These are phyloP conservation scores for Phaseolus coccineus DNA, from an alignment of 331 rosid species.

Conservation along the genomic window DNA sequence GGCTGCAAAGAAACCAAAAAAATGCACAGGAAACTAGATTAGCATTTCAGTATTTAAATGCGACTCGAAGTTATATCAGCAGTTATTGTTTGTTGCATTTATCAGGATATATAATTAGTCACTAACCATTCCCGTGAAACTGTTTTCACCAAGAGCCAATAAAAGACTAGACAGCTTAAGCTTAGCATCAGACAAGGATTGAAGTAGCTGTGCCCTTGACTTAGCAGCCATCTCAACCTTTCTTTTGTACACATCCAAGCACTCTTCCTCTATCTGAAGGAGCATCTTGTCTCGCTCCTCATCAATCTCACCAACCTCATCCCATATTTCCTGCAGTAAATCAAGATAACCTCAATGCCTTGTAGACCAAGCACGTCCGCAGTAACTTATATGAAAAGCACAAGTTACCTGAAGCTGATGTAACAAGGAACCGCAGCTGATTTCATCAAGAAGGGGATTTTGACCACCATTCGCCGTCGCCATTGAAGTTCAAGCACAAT, in stretches of 20 bases:
- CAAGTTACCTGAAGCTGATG: constrained; percentile 78
- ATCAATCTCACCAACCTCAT: constrained; percentile 81
- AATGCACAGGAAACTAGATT: constrained; percentile 30
- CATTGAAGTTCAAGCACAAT: constrained; percentile 54
- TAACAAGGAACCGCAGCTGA: constrained; percentile 79
- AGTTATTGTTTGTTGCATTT: background rate
- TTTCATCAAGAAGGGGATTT: constrained; percentile 72
- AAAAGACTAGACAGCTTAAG: constrained; percentile 74
- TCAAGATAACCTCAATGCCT: constrained; percentile 28
- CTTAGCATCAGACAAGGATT: constrained; percentile 76
- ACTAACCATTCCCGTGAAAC: constrained; percentile 69
- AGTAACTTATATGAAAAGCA: constrained; percentile 25
- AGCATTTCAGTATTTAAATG: background rate
- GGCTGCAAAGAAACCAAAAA: constrained; percentile 63
- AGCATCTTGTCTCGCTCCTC: constrained; percentile 92
- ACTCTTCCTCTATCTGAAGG: constrained; percentile 89
- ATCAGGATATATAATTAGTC: constrained; percentile 1
- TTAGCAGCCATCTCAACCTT: constrained; percentile 89
- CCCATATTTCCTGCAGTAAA: constrained; percentile 58
- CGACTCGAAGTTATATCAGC: constrained; percentile 14
- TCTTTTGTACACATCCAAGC: constrained; percentile 89
- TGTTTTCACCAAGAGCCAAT: constrained; percentile 87
- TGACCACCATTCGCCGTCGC: constrained; percentile 68
- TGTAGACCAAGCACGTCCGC: constrained; percentile 6
- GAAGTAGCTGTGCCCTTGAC: constrained; percentile 87